phyloP scores from a whole-genome alignment of 352 stramenopile species.

The Labyrinthula sp. region DNA sequence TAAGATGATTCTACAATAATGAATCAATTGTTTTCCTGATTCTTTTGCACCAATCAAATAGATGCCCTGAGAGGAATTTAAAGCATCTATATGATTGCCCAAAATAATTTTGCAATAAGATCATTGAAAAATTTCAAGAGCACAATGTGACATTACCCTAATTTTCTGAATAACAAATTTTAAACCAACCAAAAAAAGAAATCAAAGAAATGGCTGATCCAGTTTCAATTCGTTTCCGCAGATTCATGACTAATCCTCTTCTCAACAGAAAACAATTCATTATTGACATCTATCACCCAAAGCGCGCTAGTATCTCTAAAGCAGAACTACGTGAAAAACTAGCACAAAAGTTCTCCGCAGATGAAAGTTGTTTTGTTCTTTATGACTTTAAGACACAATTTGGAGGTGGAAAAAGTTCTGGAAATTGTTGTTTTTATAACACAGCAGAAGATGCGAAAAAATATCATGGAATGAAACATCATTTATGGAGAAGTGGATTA shows the following conservation, averaged over 20 bases:
- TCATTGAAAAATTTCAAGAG: no score
- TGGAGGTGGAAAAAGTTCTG: slow-evolving; percentile 85
- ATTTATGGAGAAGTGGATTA: slow-evolving; percentile 56
- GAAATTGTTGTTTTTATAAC: slow-evolving; percentile 97
- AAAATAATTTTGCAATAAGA: no score
- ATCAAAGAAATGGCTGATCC: no score
- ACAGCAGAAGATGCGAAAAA: slow-evolving; percentile 87
- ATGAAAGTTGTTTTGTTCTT: slow-evolving; percentile 20
- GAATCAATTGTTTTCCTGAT: no score
- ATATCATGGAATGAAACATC: slow-evolving; percentile 95
- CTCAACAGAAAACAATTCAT: slow-evolving; percentile 89
- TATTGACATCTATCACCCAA: slow-evolving; percentile 93
- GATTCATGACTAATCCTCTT: slow-evolving; percentile 95
- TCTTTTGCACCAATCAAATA: no score
- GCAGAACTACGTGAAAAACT: slow-evolving; percentile 88
- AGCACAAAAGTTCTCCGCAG: slow-evolving; percentile 53
- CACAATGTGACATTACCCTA: no score
- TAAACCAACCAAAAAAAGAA: no score
- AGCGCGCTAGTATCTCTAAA: slow-evolving; percentile 83
- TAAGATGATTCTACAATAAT: no score
- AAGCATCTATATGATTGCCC: no score
- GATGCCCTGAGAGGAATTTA: no score
- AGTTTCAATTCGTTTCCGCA: slow-evolving; percentile 92
- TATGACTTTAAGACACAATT: slow-evolving; percentile 49
- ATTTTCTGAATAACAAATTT: no score